Evolutionary conservation across 164 flowering plant genomes (phyloP).

Genomic region (Amborella trichopoda): DNA sequence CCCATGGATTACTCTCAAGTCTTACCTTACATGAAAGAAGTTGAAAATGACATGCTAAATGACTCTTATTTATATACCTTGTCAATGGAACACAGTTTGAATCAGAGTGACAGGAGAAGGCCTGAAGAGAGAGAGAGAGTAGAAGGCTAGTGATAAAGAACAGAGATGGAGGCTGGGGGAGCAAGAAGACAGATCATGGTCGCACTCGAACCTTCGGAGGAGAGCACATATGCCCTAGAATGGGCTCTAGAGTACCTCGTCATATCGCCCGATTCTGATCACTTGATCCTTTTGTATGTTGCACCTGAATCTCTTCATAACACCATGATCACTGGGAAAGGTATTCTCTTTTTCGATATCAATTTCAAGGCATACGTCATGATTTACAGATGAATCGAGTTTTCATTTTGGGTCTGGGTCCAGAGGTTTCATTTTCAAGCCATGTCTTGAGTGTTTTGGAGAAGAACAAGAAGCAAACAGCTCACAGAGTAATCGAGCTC

Average conservation of each 20-base stretch:
- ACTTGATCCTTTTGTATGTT: slow-evolving; percentile 6
- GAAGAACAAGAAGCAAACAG: neutral
- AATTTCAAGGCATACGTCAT: too few species aligned
- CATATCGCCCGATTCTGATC: neutral
- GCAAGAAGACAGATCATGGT: slow-evolving; percentile 9
- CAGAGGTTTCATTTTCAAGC: neutral
- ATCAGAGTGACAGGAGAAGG: too few species aligned
- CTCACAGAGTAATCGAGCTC: neutral
- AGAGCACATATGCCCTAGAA: slow-evolving; percentile 8
- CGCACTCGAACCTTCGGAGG: slow-evolving; percentile 6
- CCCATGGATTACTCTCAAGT: too few species aligned
- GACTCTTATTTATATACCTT: too few species aligned
- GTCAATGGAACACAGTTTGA: too few species aligned
- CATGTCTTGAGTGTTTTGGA: neutral
- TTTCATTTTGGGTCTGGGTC: too few species aligned
- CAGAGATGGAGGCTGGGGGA: slow-evolving; percentile 4
- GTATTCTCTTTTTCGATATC: slow-evolving; percentile 5
- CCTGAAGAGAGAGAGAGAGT: neutral
- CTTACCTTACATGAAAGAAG: too few species aligned
- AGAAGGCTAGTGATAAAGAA: neutral
- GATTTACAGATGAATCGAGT: too few species aligned
- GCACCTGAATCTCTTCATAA: neutral
- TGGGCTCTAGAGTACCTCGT: slow-evolving; percentile 8
- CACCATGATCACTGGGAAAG: neutral
- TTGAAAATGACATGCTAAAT: too few species aligned